Evolutionary conservation across 495 filamentous ascomycete genomes (phyloP).

Genomic region (Glarea lozoyensis): DNA sequence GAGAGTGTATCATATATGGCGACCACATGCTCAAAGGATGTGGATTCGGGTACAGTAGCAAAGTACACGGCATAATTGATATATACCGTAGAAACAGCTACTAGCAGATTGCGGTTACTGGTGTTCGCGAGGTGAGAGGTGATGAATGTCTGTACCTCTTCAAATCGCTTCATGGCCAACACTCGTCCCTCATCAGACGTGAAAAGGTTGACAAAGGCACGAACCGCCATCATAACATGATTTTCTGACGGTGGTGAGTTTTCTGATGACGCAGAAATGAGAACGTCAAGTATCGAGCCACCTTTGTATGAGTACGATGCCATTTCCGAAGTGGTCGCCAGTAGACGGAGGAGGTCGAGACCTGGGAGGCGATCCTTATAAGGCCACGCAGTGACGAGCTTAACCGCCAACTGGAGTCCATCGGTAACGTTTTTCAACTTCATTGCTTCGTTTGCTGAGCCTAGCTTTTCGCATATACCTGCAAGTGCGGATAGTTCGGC

Average conservation of each 20-base stretch:
- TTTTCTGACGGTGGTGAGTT: constrained; percentile 47
- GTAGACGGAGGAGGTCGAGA: constrained; percentile 75
- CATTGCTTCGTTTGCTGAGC: constrained; percentile 31
- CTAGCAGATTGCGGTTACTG: constrained; percentile 69
- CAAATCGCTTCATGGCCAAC: constrained; percentile 49
- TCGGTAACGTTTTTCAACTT: constrained; percentile 22
- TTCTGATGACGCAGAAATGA: constrained; percentile 38
- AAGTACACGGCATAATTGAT: constrained; percentile 74
- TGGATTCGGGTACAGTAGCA: background rate
- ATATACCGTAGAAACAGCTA: constrained; percentile 72
- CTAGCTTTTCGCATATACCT: constrained; percentile 46
- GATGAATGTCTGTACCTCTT: constrained; percentile 43
- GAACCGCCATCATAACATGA: constrained; percentile 77
- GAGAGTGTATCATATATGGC: constrained; percentile 54
- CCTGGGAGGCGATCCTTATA: constrained; percentile 68
- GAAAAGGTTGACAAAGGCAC: constrained; percentile 83
- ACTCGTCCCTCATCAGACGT: constrained; percentile 59
- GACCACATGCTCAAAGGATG: constrained; percentile 46
- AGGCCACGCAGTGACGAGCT: constrained; percentile 68
- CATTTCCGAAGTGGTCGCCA: constrained; percentile 56
- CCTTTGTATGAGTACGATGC: constrained; percentile 40
- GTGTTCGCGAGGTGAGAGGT: constrained; percentile 36
- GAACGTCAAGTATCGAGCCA: constrained; percentile 49
- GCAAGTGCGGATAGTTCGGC: constrained; percentile 52
- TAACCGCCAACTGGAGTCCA: constrained; percentile 52